Evolutionary conservation across 1,139 yeast species (phyloP), one percentile per base, ranked within the genome.

Genomic region (Blastobotrys elegans): DNA sequence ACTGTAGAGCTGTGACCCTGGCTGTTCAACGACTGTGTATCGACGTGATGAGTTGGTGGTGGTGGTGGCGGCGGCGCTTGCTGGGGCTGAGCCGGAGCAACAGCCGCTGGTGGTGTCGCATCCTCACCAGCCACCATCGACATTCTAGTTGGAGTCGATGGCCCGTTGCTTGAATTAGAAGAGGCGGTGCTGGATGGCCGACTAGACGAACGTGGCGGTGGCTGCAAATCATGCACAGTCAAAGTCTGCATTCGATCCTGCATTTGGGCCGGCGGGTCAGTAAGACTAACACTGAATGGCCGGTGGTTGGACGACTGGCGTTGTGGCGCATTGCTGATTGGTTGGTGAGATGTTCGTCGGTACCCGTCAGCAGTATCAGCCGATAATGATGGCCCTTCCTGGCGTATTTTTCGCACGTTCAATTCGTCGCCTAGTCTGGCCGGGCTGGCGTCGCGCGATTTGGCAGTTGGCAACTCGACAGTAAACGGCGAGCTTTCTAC

Each of bases 21-120:
- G 3, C n/a, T n/a, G 21, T 10, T 20, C 21, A 24, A 14, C 39
- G 36, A 30, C 31, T 39, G 5, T n/a, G 37, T 20, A 41, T 30
- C 6, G 45, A n/a, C 13, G n/a, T 34, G 13, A 34, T 34, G 48
- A 13, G 40, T 13, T 37, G 39, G 29, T 18, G 50, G 41, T 35
- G 50, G 42, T 10, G 48, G 21, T 30, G 46, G 48, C 22, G 41
- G 43, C 22, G 43, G 41, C 34, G 32, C 24, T 10, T 45, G 36
- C 14, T 20, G 46, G 22, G 47, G 26, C 10, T 11, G 16, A 11
- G 37, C 21, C 10, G 39, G 46, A 18, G 29, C 21, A 17, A 13
- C 26, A 18, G 31, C 27, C 24, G 30, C 11, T 21, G 31, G 7
- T 20, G 37, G 24, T 14, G 22, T 33, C 21, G 16, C 16, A 5